Conservation (phyloP, 306 rosid genomes). For the Vachellia collinsii region DNA sequence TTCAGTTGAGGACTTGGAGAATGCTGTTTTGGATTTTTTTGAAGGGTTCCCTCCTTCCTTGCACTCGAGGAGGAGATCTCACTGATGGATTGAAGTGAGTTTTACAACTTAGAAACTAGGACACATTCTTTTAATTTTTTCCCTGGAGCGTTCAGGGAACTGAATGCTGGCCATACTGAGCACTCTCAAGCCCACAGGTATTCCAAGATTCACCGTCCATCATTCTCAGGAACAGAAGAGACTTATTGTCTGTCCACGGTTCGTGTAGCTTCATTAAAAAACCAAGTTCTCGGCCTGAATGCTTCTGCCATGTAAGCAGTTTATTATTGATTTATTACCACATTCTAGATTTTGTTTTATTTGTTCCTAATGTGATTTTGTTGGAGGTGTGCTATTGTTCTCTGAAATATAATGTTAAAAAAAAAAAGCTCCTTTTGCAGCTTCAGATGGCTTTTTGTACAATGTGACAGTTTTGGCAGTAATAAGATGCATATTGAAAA, state of each 20-base stretch:
- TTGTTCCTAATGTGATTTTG: constrained; percentile 73
- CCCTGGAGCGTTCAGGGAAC: constrained; percentile 54
- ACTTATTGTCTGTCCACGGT: constrained; percentile 4
- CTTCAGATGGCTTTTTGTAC: constrained; percentile 49
- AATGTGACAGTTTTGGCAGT: constrained; percentile 49
- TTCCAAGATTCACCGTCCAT: constrained; percentile 28
- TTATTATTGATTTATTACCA: constrained; percentile 60
- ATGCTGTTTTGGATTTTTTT: constrained; percentile 86
- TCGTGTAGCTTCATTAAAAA: constrained; percentile 2
- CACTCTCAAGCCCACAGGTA: constrained; percentile 32
- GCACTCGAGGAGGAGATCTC: constrained; percentile 87
- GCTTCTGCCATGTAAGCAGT: constrained; percentile 90
- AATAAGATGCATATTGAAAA: constrained; percentile 40
- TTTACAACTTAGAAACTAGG: constrained; percentile 55
- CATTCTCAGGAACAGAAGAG: constrained; percentile 39
- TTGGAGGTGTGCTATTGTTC: constrained; percentile 55
- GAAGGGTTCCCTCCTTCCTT: constrained; percentile 79
- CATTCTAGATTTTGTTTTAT: constrained; percentile 64
- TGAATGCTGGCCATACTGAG: constrained; percentile 42
- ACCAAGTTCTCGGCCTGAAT: constrained; percentile 59
- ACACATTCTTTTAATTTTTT: constrained; percentile 71
- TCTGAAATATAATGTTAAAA: constrained; percentile 37
- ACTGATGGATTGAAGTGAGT: constrained; percentile 52
- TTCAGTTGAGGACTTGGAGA: constrained; percentile 86
- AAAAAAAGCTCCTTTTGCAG: constrained; percentile 51